Base-by-base conservation (phyloP, 495 filamentous ascomycete genomes). In the Evernia prunastri region DNA sequence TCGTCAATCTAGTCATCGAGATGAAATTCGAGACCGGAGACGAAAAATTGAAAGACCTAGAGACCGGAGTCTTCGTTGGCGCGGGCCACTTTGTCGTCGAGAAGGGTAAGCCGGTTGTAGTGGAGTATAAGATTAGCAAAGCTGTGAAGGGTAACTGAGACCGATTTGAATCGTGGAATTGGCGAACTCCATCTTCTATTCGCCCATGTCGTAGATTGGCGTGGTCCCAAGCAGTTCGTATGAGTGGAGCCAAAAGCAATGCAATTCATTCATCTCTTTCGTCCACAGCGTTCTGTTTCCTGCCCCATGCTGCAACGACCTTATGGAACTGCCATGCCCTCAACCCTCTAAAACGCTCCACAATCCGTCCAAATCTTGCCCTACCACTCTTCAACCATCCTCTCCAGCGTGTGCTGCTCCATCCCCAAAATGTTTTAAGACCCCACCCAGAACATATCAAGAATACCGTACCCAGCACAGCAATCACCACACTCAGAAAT, bases 41-140 rank as follows among this genome's bases (percentile, higher is more conserved):
- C 58, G 74, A 77, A 13, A 76, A 75, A 64, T 74, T 86, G 61
- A 81, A 77, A 57, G 77, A 67, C 5, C 72, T 87, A 39, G 79
- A 84, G 63, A 69, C 72, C 66, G 77, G 83, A 62, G 73, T 81
- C 11, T 87, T 79, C 64, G 82, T 85, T 39, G 82, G 74, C 6
- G 75, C 78, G 43, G 84, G 83, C 18, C 74, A 76, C 12, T 86
- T 87, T 70, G 73, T 80, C 31, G 56, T 83, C 25, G 79, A 84
- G 71, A 58, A 71, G 40, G 84, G 80, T 17, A 81, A 85, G 73
- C 76, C 80, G 2, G 59, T 75, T 6, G 72, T 79, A 42, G 83
- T 86, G 25, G 83, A 86, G 75, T 86, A 86, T 69, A 79, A 81
- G 69, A 76, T 87, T 67, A 81, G 82, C 65, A 80, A 84, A 74